Percentiles rank a stretch among this genome's conserved stretches.
These are phyloP conservation scores for Dothideomycetidae sp. DNA, from an alignment of 2,329 filamentous ascomycete species.

Conservation along the genomic window DNA sequence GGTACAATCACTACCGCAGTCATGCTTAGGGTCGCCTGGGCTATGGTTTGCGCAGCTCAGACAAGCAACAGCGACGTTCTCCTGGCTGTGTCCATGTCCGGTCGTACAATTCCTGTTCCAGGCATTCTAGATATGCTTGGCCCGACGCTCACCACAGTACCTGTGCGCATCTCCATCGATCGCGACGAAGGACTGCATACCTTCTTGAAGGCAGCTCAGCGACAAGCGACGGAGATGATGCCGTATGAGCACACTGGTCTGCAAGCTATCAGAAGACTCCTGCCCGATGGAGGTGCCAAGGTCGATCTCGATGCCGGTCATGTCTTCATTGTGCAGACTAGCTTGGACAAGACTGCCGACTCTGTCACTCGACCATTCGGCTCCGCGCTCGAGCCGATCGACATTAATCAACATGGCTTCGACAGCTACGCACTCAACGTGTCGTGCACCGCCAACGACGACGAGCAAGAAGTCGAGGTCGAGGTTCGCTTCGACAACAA, in stretches of 20 bases:
- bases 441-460: not conserved
- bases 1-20: not conserved
- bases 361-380: not conserved
- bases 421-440: not conserved
- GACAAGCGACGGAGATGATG: not conserved
- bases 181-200: not conserved
- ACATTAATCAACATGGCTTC: not conserved
- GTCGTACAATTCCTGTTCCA: not conserved
- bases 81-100: not conserved
- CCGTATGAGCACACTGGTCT: conserved; percentile 2
- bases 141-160: conserved; percentile 3
- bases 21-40: conserved; percentile 2
- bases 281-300: not conserved
- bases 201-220: not conserved
- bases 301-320: not conserved
- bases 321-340: no score
- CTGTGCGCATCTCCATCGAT: not conserved
- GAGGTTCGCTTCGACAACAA: no score
- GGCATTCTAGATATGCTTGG: not conserved
- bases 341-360: no score
- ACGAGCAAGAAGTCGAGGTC: not conserved
- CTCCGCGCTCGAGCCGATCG: not conserved
- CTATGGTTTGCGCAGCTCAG: not conserved
- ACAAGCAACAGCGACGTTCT: not conserved
- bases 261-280: conserved; percentile 13